These are phyloP conservation scores for Gossypium davidsonii DNA, from an alignment of 441 rosid genomes.

Conservation along the genomic window DNA sequence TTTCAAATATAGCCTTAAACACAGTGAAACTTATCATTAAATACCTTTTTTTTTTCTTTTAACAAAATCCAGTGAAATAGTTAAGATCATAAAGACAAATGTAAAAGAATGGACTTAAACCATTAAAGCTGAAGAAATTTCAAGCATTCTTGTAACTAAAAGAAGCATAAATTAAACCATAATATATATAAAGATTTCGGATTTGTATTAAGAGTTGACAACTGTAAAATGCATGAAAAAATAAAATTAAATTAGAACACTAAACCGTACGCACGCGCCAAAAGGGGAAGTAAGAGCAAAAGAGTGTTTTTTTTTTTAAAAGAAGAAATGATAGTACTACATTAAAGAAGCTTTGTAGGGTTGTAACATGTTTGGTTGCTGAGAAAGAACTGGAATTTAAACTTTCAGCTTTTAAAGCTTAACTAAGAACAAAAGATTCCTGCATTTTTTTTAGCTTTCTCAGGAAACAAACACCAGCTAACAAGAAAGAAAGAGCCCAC, in stretches of 20 bases:
- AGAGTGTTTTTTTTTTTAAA: background rate
- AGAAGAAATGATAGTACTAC: background rate
- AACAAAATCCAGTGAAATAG: background rate
- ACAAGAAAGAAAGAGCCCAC: background rate
- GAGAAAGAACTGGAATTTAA: constrained; percentile 4
- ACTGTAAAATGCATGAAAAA: constrained; percentile 4
- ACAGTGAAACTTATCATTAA: too few species aligned
- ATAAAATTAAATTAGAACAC: too few species aligned
- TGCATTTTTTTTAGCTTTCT: constrained; percentile 5
- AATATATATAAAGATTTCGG: too few species aligned
- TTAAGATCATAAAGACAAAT: background rate
- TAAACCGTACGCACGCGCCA: background rate
- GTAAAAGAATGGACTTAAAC: background rate
- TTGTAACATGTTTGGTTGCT: constrained; percentile 10
- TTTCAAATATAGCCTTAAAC: background rate
- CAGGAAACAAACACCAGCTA: constrained; percentile 21
- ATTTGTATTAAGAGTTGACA: background rate
- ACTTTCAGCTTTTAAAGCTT: background rate
- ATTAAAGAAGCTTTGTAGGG: background rate
- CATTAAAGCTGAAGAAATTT: background rate
- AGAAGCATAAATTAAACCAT: background rate
- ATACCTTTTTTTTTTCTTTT: too few species aligned
- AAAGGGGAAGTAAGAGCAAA: background rate
- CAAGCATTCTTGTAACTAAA: background rate
- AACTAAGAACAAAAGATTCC: background rate